phyloP scores from a whole-genome alignment of 371 early-diverging fungal genomes.

The Rhizopus sp. region DNA sequence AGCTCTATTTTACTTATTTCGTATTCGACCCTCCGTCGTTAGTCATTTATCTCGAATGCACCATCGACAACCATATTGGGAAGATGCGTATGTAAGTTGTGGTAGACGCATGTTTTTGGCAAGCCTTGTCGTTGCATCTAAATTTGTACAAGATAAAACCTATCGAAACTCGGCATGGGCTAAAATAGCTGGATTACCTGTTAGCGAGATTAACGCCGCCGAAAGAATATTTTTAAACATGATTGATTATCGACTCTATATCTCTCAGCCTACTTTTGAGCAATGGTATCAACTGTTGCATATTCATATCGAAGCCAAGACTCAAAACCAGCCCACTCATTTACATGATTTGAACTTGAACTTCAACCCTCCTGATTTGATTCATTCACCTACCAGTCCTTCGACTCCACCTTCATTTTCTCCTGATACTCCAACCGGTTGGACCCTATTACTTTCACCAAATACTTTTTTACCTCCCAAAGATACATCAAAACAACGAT shows the following conservation, averaged over 20 bases:
- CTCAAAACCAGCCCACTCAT: conserved; percentile 17
- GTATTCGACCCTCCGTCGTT: conserved; percentile 41
- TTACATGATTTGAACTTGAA: conserved; percentile 19
- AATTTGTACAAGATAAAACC: conserved; percentile 73
- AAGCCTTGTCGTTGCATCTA: conserved; percentile 69
- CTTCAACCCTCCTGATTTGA: conserved; percentile 9
- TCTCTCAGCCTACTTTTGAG: conserved; percentile 62
- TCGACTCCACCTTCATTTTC: conserved; percentile 6
- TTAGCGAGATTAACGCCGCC: conserved; percentile 71
- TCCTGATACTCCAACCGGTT: conserved; percentile 5
- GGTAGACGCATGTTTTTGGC: conserved; percentile 77
- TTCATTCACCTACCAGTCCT: conserved; percentile 1
- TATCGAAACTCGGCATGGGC: conserved; percentile 82
- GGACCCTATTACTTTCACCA: conserved; percentile 19
- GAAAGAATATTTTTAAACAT: conserved; percentile 69
- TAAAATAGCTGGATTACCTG: conserved; percentile 70
- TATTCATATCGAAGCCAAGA: conserved; percentile 42
- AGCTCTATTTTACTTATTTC: conserved; percentile 69
- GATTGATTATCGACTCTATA: conserved; percentile 71
- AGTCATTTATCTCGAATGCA: conserved; percentile 21
- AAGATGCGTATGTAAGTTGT: conserved; percentile 60
- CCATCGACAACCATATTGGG: conserved; percentile 19
- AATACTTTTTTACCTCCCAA: conserved; percentile 20
- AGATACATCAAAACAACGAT: conserved; percentile 1
- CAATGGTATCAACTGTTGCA: conserved; percentile 66